Evolutionary conservation across 345 rosid species (phyloP), one percentile per base, ranked within the genome.

Genomic region (Camelina hispida): DNA sequence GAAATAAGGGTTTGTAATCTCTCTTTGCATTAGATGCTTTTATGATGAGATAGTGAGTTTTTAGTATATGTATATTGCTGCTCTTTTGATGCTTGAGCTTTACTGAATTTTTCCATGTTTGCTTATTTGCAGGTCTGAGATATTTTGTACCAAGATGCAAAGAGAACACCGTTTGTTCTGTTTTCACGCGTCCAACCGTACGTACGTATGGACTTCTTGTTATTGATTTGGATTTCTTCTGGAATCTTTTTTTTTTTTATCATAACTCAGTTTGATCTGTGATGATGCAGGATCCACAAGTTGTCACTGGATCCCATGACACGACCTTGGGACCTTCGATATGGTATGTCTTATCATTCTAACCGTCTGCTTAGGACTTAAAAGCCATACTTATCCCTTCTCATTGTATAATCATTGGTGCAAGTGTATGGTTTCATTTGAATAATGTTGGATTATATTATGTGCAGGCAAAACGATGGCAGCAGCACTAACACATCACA

Each of bases 291-390:
- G 98, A 96, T 82, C 99, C 99, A 22, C 96, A 93, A 87, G 99
- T 96, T 64, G 97, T 96, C 61, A 93, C 99, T 15, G 99, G 99
- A 72, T 91, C 99, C 18, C 98, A 96, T 79, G 99, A 96, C n/a
- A n/a, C 93, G 7, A 96, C 99, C 71, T 79, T 91, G 97, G 99
- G 99, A 93, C 74, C 98, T 93, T 46, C 84, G 99, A 88, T 83
- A 89, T 74, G 99, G 99, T 95, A 84, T 74, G 53, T 46, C 25
- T 62, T 53, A 66, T 23, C n/a, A 30, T 9, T 62, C 17, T 50
- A 34, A 16, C 11, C 11, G 18, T 68, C 28, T 69, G 25, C 17
- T 28, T 42, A 0, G 38, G 51, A n/a, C 57, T 34, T 48, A 4
- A 48, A 35, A 47, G 71, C 59, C 54, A 10, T 34, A 0, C 9